phyloP scores from a whole-genome alignment of 495 filamentous ascomycete genomes.

The Aspergillus olivimuriae region DNA sequence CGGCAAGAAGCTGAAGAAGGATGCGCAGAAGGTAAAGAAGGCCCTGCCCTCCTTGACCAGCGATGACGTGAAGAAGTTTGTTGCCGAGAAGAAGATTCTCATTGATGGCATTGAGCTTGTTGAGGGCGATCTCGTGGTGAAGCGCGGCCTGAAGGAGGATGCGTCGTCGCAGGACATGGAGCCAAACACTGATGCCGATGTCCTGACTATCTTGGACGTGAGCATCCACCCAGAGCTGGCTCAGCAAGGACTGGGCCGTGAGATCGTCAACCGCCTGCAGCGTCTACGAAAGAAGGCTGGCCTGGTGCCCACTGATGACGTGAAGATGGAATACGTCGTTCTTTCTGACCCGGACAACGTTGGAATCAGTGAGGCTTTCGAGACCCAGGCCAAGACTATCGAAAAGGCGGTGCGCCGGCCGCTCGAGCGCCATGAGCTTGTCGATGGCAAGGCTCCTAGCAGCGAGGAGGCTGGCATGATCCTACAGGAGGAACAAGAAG shows the following conservation, averaged over 20 bases:
- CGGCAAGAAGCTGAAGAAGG: slow-evolving; percentile 96
- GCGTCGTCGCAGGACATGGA: slow-evolving; percentile 64
- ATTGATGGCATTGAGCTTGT: slow-evolving; percentile 80
- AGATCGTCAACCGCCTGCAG: slow-evolving; percentile 81
- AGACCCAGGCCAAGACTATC: slow-evolving; percentile 58
- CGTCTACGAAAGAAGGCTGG: slow-evolving; percentile 76
- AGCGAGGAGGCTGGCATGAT: slow-evolving; percentile 58
- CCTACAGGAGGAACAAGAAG: slow-evolving; percentile 80
- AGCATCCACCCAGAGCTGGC: slow-evolving; percentile 66
- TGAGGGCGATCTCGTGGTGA: slow-evolving; percentile 77
- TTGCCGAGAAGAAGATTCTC: slow-evolving; percentile 60
- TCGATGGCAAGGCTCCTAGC: slow-evolving; percentile 55
- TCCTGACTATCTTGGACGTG: slow-evolving; percentile 75
- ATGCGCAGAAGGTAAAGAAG: slow-evolving; percentile 82
- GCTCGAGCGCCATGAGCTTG: slow-evolving; percentile 63
- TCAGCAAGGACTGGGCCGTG: slow-evolving; percentile 69
- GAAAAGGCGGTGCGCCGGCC: slow-evolving; percentile 76
- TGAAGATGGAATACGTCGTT: slow-evolving; percentile 77
- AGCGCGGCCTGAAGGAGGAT: slow-evolving; percentile 67
- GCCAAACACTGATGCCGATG: slow-evolving; percentile 77
- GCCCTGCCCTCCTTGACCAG: slow-evolving; percentile 74
- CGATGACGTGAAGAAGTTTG: slow-evolving; percentile 69
- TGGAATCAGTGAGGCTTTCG: slow-evolving; percentile 69
- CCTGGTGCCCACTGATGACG: slow-evolving; percentile 72
- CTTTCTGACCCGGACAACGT: slow-evolving; percentile 70